phyloP scores from a whole-genome alignment of 164 flowering plant genomes.

The Stephania cephalantha region DNA sequence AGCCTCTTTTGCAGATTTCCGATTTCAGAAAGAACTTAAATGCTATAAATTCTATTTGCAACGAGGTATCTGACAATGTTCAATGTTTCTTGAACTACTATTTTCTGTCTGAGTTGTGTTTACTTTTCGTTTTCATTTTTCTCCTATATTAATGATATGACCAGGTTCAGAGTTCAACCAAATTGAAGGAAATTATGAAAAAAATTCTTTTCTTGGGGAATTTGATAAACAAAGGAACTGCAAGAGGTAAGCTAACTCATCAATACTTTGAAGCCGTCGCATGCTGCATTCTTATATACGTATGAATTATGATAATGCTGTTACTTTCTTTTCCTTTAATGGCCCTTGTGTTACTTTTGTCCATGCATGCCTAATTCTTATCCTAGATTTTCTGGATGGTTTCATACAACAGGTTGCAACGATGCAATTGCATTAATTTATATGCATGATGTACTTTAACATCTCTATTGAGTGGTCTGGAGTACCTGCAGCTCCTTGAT shows the following conservation, averaged over 20 bases:
- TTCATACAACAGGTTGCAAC: too few species aligned
- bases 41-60: slow-evolving; percentile 69
- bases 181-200: slow-evolving; percentile 86
- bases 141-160: slow-evolving; percentile 2
- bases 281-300: not conserved
- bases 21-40: slow-evolving; percentile 75
- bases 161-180: slow-evolving; percentile 71
- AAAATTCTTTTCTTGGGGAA: slow-evolving; percentile 79
- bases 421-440: too few species aligned
- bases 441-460: too few species aligned
- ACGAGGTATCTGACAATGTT: slow-evolving; percentile 51
- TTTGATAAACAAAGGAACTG: slow-evolving; percentile 91
- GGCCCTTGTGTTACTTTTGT: not conserved
- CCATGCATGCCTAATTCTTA: too few species aligned
- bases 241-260: slow-evolving; percentile 59
- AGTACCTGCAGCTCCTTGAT: too few species aligned
- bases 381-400: too few species aligned
- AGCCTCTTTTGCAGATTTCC: slow-evolving; percentile 42
- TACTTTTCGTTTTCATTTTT: slow-evolving; percentile 13
- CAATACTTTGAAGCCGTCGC: not conserved
- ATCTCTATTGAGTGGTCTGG: too few species aligned
- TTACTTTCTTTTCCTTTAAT: not conserved
- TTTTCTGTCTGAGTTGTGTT: not conserved
- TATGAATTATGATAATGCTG: not conserved
- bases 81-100: not conserved